phyloP scores from a whole-genome alignment of 805 yeast species.

The Wickerhamiella vanderwaltii region DNA sequence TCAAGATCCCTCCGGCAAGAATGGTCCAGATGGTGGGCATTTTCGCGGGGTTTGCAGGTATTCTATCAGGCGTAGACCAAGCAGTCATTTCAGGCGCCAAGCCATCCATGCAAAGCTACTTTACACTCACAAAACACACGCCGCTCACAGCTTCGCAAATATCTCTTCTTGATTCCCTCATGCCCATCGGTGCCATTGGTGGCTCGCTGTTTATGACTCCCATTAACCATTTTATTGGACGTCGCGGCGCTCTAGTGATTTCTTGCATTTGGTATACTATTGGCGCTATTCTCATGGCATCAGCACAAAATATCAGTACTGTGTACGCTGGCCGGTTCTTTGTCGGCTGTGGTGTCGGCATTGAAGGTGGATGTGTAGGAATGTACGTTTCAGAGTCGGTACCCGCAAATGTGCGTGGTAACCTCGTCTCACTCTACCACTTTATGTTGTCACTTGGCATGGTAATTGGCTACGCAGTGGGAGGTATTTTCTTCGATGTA shows the following conservation, averaged over 20 bases:
- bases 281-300: constrained; percentile 50
- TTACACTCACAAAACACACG: constrained; percentile 17
- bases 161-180: constrained; percentile 44
- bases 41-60: constrained; percentile 53
- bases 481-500: constrained; percentile 41
- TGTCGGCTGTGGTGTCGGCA: constrained; percentile 53
- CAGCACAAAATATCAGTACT: constrained; percentile 34
- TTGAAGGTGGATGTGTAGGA: constrained; percentile 55
- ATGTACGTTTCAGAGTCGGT: constrained; percentile 50
- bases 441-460: constrained; percentile 56
- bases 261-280: constrained; percentile 49
- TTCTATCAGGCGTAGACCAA: constrained; percentile 57
- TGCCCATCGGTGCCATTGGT: constrained; percentile 60
- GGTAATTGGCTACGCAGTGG: constrained; percentile 50
- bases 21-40: constrained; percentile 40
- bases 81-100: constrained; percentile 54
- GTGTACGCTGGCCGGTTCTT: constrained; percentile 50
- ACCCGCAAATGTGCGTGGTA: constrained; percentile 47
- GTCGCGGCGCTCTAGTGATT: constrained; percentile 41
- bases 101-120: constrained; percentile 36
- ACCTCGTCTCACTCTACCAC: constrained; percentile 50
- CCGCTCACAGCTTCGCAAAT: constrained; percentile 32
- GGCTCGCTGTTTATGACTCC: constrained; percentile 53
- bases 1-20: constrained; percentile 26
- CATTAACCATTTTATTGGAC: constrained; percentile 42